These are phyloP conservation scores for Cinchona pubescens DNA, from an alignment of 257 asterid genomes.

Conservation along the genomic window DNA sequence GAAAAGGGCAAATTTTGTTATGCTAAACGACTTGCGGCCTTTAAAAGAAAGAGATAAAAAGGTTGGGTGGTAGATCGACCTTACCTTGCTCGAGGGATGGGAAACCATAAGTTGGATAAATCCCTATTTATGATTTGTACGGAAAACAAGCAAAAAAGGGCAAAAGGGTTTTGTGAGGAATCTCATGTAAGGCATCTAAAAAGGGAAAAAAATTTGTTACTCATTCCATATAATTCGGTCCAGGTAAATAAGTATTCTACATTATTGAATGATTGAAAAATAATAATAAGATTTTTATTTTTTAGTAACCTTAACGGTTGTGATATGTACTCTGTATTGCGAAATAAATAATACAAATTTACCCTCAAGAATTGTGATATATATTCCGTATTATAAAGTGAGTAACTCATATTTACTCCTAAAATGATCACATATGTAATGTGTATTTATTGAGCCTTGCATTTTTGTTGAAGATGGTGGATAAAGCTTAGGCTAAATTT, in stretches of 20 bases:
- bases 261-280: too few species aligned
- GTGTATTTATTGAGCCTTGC: background rate
- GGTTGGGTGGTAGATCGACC: background rate
- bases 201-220: too few species aligned
- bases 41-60: conserved; percentile 15
- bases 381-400: too few species aligned
- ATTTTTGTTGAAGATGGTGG: background rate
- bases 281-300: too few species aligned
- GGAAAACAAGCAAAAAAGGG: conserved; percentile 11
- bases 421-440: background rate
- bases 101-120: conserved; percentile 5
- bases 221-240: too few species aligned
- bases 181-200: background rate
- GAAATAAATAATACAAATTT: too few species aligned
- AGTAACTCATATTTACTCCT: too few species aligned
- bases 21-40: conserved; percentile 22
- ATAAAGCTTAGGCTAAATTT: conserved; percentile 17
- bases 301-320: too few species aligned
- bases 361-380: too few species aligned
- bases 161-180: conserved; percentile 9
- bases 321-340: too few species aligned
- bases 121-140: conserved; percentile 10
- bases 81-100: conserved; percentile 23
- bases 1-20: conserved; percentile 18
- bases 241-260: too few species aligned